Conservation (phyloP, 2,329 filamentous ascomycete genomes). For the Ophiocordyceps camponoti-leonardi region DNA sequence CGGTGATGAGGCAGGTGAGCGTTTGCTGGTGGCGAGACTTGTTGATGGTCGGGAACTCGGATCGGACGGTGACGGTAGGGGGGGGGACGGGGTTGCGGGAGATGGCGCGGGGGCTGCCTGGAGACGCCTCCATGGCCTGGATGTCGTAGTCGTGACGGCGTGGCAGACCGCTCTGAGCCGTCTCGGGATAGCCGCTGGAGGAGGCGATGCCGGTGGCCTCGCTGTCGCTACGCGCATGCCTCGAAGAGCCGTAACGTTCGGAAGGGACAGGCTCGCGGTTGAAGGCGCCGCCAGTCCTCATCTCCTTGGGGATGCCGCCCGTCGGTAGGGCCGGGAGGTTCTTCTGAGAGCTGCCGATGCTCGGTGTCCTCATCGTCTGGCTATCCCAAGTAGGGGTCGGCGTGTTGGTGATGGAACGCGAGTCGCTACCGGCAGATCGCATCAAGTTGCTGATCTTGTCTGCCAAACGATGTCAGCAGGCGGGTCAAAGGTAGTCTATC, state of each 20-base stretch:
- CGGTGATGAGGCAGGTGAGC: slow-evolving; percentile 80
- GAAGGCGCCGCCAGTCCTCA: slow-evolving; percentile 25
- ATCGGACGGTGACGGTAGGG: slow-evolving; percentile 83
- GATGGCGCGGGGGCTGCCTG: slow-evolving; percentile 54
- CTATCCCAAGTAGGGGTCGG: slow-evolving; percentile 54
- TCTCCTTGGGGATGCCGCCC: slow-evolving; percentile 7
- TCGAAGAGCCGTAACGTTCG: slow-evolving; percentile 26
- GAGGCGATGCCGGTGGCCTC: slow-evolving; percentile 57
- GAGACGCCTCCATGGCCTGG: slow-evolving; percentile 82
- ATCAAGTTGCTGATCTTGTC: slow-evolving; percentile 94
- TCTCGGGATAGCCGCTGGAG: slow-evolving; percentile 65
- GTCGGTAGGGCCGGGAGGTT: slow-evolving; percentile 16
- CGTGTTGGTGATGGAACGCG: slow-evolving; percentile 31
- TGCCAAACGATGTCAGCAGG: slow-evolving; percentile 21
- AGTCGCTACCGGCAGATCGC: slow-evolving; percentile 55
- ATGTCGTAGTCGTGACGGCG: slow-evolving; percentile 88
- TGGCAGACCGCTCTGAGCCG: slow-evolving; percentile 48
- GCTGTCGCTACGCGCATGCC: slow-evolving; percentile 64
- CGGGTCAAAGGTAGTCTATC: no score
- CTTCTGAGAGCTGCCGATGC: slow-evolving; percentile 23
- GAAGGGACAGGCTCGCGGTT: slow-evolving; percentile 27
- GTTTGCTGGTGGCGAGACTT: slow-evolving; percentile 88
- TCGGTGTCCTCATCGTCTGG: slow-evolving; percentile 36
- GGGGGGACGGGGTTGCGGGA: slow-evolving; percentile 77
- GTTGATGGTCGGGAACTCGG: slow-evolving; percentile 89